Conservation (phyloP, 169 alveolate species). For the Perkinsus marinus region DNA sequence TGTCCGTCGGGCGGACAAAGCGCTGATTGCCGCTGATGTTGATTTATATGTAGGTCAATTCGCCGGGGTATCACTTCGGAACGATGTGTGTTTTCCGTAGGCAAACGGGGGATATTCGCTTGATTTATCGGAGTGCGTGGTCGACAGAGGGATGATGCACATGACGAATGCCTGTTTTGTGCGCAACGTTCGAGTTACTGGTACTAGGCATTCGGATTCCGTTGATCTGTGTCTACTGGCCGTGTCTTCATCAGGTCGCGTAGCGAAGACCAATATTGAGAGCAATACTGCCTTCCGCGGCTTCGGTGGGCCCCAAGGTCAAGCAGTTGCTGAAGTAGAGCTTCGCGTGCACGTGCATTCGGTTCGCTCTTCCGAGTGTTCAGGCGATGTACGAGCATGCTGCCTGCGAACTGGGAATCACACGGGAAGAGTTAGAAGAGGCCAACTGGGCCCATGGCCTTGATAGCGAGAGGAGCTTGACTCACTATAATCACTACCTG, state of each 20-base stretch:
- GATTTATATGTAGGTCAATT: neutral
- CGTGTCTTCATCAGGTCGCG: neutral
- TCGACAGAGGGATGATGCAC: neutral
- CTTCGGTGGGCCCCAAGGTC: constrained; percentile 10
- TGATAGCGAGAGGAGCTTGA: neutral
- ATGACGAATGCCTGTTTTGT: neutral
- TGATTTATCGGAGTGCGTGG: neutral
- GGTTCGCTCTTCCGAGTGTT: neutral
- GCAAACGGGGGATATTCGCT: neutral
- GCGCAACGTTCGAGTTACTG: neutral
- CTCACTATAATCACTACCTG: neutral
- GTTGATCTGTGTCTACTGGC: neutral
- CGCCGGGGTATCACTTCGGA: neutral
- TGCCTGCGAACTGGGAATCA: neutral
- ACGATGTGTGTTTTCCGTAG: no score
- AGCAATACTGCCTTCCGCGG: constrained; percentile 8
- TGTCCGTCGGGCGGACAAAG: neutral
- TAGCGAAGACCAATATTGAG: neutral
- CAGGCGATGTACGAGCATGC: neutral
- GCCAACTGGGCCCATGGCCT: neutral
- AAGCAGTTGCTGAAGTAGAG: neutral
- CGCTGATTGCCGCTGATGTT: neutral
- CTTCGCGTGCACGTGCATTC: neutral
- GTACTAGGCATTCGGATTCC: neutral
- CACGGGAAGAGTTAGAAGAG: neutral